Conservation (phyloP, 441 rosid species). For the Aquilaria agallochum region DNA sequence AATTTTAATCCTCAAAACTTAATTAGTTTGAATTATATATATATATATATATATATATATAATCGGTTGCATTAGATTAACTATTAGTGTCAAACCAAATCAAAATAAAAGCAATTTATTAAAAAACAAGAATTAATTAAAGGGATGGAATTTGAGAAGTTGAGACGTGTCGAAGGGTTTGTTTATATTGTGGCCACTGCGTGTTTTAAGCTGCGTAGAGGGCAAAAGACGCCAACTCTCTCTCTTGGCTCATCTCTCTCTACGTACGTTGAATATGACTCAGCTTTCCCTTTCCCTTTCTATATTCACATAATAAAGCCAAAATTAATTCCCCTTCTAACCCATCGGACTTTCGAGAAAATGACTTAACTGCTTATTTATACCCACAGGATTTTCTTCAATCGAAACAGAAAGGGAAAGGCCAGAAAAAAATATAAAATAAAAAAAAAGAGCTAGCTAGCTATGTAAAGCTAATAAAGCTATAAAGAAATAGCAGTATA, state of each 20-base stretch:
- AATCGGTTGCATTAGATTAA: no score
- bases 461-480: no score
- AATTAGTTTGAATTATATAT: no score
- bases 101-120: no score
- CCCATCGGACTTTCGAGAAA: slow-evolving; percentile 12
- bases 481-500: no score
- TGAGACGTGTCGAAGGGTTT: slow-evolving; percentile 39
- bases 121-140: background rate
- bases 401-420: background rate
- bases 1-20: no score
- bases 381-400: slow-evolving; percentile 23
- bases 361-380: slow-evolving; percentile 23
- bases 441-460: no score
- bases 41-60: no score
- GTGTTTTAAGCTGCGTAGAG: slow-evolving; percentile 55
- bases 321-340: slow-evolving; percentile 6
- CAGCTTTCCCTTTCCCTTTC: slow-evolving; percentile 19
- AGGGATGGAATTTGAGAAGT: slow-evolving; percentile 10
- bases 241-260: slow-evolving; percentile 7
- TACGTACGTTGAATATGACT: slow-evolving; percentile 38
- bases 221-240: slow-evolving; percentile 56
- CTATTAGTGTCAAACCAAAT: no score
- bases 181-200: slow-evolving; percentile 32
- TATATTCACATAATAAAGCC: slow-evolving; percentile 17
- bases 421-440: no score